These are phyloP conservation scores for Fennellomyces sp. DNA, from an alignment of 371 early-diverging fungal genomes.

Conservation along the genomic window DNA sequence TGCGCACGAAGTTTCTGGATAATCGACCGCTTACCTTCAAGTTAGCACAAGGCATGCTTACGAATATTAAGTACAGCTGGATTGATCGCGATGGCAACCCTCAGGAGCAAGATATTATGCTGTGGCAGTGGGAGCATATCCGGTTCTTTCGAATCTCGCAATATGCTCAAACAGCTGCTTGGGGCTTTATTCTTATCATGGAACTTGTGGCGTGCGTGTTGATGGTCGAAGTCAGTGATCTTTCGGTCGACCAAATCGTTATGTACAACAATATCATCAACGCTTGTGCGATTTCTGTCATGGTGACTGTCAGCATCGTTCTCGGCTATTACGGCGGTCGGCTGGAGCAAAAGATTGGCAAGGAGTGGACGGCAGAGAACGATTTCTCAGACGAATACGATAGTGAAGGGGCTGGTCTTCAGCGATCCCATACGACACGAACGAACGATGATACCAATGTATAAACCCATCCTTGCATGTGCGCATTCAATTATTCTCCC, in stretches of 20 bases:
- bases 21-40: constrained; percentile 36
- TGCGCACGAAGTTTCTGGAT: constrained; percentile 31
- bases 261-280: constrained; percentile 31
- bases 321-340: background rate
- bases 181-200: constrained; percentile 34
- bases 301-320: constrained; percentile 9
- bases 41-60: constrained; percentile 32
- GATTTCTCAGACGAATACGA: too few relatives aligned
- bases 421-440: too few relatives aligned
- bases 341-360: background rate
- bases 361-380: too few relatives aligned
- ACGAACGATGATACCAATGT: too few relatives aligned
- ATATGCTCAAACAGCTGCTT: constrained; percentile 22
- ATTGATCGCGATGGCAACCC: constrained; percentile 22
- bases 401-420: too few relatives aligned
- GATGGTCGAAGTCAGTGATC: constrained; percentile 31
- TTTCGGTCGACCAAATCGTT: constrained; percentile 35
- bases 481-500: too few relatives aligned
- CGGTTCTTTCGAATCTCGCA: constrained; percentile 20
- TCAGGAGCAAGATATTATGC: constrained; percentile 14
- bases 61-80: constrained; percentile 26
- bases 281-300: constrained; percentile 9
- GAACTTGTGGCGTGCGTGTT: constrained; percentile 39
- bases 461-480: too few relatives aligned
- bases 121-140: constrained; percentile 31